Conservation (phyloP, 768 basidiomycete genomes). For the Kwoniella newhampshirensis region DNA sequence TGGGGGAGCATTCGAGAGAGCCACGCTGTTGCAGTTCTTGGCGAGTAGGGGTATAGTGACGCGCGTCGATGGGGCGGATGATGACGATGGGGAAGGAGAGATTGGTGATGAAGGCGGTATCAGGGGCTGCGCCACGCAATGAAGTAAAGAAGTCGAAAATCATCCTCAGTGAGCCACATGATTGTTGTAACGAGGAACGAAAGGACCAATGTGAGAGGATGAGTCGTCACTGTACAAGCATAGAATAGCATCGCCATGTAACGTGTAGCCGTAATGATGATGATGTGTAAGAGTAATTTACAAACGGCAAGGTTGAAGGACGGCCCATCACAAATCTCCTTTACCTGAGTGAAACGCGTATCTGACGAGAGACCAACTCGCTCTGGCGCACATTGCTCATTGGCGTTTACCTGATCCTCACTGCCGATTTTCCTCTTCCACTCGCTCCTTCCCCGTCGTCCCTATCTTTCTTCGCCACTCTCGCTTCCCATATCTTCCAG, state of each 20-base stretch:
- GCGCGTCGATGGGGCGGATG: constrained; percentile 1
- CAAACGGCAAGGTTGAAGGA: too few species aligned
- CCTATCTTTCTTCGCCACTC: constrained; percentile 39
- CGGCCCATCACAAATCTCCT: too few species aligned
- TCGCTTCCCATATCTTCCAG: constrained; percentile 64
- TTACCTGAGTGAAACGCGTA: too few species aligned
- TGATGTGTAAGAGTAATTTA: too few species aligned
- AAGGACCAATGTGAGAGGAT: background rate
- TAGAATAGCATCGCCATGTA: background rate
- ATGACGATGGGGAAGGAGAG: constrained; percentile 13
- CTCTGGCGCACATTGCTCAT: too few species aligned
- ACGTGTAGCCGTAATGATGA: background rate
- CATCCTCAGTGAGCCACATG: background rate
- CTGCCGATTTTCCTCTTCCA: constrained; percentile 19
- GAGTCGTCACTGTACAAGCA: background rate
- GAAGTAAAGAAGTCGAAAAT: too few species aligned
- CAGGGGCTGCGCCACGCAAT: constrained; percentile 18
- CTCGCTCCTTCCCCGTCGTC: constrained; percentile 25
- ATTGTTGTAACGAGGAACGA: background rate
- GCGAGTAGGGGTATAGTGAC: constrained; percentile 18
- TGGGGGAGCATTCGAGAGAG: constrained; percentile 23
- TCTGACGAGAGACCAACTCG: too few species aligned
- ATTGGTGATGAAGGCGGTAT: constrained; percentile 1
- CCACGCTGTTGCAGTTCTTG: constrained; percentile 26
- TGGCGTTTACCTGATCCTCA: constrained; percentile 26